Conservation (phyloP, 352 stramenopile species). For the Ophiocytium majus region DNA sequence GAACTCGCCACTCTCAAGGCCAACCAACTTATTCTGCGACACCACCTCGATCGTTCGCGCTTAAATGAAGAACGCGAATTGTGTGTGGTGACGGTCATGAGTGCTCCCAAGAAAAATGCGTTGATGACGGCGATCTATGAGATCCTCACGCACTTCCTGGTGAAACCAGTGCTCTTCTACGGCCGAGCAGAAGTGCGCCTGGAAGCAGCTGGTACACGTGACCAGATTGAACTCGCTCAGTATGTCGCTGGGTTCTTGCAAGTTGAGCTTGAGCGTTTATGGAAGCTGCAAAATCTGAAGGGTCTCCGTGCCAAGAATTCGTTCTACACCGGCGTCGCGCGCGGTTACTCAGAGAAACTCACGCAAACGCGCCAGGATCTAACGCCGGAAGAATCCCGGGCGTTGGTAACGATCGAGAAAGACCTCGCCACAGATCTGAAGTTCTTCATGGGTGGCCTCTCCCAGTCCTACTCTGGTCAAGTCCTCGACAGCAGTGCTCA, state of each 20-base stretch:
- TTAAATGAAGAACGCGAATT: not conserved
- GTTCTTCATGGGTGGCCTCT: not conserved
- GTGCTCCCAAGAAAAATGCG: not conserved
- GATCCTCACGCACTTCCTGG: not conserved
- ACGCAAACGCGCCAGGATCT: not conserved
- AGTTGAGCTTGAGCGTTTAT: not conserved
- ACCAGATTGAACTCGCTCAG: not conserved
- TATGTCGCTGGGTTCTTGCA: conserved; percentile 6
- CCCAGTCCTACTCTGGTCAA: not conserved
- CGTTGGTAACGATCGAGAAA: not conserved
- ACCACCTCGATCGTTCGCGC: not conserved
- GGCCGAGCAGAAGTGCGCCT: not conserved
- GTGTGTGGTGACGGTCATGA: too few species aligned
- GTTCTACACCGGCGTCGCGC: not conserved
- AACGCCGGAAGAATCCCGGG: not conserved
- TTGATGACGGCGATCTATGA: conserved; percentile 5
- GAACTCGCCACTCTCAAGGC: not conserved
- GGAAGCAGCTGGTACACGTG: not conserved
- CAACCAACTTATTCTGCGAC: not conserved
- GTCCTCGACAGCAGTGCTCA: not conserved
- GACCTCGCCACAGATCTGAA: not conserved
- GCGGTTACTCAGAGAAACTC: not conserved
- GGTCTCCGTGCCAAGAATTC: conserved; percentile 7
- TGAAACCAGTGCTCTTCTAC: not conserved
- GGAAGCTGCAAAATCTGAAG: not conserved